Conservation (phyloP, 805 yeast species). For the Wickerhamomyces sydowiorum region DNA sequence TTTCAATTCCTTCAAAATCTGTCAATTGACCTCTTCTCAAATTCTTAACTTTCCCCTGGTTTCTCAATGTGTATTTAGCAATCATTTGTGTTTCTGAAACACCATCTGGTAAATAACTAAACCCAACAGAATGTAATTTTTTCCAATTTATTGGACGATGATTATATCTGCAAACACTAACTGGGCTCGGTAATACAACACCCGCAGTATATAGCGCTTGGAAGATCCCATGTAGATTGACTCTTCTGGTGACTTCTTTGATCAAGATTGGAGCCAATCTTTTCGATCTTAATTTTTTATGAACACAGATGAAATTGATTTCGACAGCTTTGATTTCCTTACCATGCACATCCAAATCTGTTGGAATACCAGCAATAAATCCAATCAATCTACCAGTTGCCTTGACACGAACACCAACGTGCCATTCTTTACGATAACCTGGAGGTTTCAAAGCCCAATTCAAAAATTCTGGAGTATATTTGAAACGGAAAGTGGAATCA, state of each 20-base stretch:
- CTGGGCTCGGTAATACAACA: conserved; percentile 85
- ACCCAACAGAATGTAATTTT: conserved; percentile 85
- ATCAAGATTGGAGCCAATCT: conserved; percentile 92
- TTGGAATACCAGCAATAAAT: conserved; percentile 88
- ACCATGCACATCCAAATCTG: conserved; percentile 55
- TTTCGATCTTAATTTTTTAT: conserved; percentile 88
- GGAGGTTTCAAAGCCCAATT: conserved; percentile 94
- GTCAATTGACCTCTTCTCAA: conserved; percentile 42
- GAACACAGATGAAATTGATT: conserved; percentile 90
- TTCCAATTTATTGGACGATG: conserved; percentile 95
- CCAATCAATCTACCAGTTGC: conserved; percentile 76
- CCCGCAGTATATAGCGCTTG: conserved; percentile 97
- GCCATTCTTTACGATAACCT: conserved; percentile 87
- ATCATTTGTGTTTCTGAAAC: conserved; percentile 68
- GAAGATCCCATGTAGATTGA: conserved; percentile 81
- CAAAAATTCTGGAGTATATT: conserved; percentile 76
- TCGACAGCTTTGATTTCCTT: conserved; percentile 63
- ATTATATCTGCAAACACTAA: conserved; percentile 80
- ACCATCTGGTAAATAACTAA: conserved; percentile 69
- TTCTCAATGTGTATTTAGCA: conserved; percentile 58
- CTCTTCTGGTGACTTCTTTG: conserved; percentile 90
- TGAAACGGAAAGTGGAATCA: conserved; percentile 88
- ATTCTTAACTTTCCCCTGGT: conserved; percentile 43
- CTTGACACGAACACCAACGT: conserved; percentile 86
- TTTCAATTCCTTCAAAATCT: conserved; percentile 61